Percentiles rank a stretch among this genome's conserved stretches.
phyloP scores from a whole-genome alignment of 306 rosid species.

The Canavalia gladiata region DNA sequence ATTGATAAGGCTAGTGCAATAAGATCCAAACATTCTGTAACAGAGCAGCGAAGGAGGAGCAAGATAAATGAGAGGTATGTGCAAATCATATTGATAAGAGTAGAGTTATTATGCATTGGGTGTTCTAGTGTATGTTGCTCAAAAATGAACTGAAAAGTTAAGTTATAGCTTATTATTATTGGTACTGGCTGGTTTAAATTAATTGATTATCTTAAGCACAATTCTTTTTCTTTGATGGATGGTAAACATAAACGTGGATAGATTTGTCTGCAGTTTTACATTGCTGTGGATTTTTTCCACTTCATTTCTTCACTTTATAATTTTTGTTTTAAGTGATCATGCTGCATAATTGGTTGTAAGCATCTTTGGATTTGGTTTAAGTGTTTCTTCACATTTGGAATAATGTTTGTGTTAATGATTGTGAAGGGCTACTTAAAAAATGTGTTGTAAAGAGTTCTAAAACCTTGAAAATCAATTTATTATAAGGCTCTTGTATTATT shows the following conservation, averaged over 20 bases:
- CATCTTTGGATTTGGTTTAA: slow-evolving; percentile 14
- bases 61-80: slow-evolving; percentile 98
- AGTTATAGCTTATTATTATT: neutral
- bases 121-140: slow-evolving; percentile 12
- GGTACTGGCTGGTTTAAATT: neutral
- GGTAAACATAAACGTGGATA: slow-evolving; percentile 1
- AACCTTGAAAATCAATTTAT: slow-evolving; percentile 11
- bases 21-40: slow-evolving; percentile 94
- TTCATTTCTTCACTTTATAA: neutral
- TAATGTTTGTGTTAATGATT: slow-evolving; percentile 21
- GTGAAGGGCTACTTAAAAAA: slow-evolving; percentile 15
- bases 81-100: slow-evolving; percentile 4
- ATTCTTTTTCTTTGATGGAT: slow-evolving; percentile 4
- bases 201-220: neutral
- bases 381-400: slow-evolving; percentile 16
- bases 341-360: neutral
- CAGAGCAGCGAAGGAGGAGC: slow-evolving; percentile 99
- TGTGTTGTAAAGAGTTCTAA: neutral
- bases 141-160: slow-evolving; percentile 9
- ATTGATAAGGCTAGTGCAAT: slow-evolving; percentile 82
- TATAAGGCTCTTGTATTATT: slow-evolving; percentile 30
- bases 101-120: slow-evolving; percentile 1
- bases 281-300: neutral
- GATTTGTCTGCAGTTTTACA: neutral
- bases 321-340: neutral